These are phyloP conservation scores for Tanacetum coccineum DNA, from an alignment of 129 eudicot genomes.

Conservation along the genomic window DNA sequence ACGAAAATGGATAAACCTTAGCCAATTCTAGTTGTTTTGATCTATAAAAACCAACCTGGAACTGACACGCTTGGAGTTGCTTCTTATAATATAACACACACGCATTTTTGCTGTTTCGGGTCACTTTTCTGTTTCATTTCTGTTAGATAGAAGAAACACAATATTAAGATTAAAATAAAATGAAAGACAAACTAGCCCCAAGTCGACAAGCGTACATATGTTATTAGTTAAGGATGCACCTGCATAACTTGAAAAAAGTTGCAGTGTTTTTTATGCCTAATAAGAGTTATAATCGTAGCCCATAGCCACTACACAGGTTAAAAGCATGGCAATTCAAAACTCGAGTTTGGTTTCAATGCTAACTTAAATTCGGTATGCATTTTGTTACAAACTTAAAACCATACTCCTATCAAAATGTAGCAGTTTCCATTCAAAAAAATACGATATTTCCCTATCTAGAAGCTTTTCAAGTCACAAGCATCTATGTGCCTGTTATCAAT, in stretches of 20 bases:
- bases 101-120: slow-evolving; percentile 51
- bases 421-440: slow-evolving; percentile 2
- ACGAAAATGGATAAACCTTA: neutral
- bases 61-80: slow-evolving; percentile 14
- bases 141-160: slow-evolving; percentile 24
- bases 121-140: slow-evolving; percentile 41
- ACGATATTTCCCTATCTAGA: neutral
- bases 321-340: neutral
- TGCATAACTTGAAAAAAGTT: neutral
- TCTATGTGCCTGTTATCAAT: neutral
- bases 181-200: slow-evolving; percentile 3
- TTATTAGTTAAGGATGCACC: neutral
- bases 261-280: neutral
- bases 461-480: neutral
- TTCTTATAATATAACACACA: slow-evolving; percentile 57
- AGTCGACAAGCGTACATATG: too few relatives aligned
- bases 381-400: slow-evolving; percentile 1
- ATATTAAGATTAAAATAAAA: neutral
- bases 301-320: neutral
- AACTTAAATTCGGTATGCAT: neutral
- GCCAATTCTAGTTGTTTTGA: neutral
- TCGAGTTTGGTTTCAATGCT: neutral
- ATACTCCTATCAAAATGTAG: slow-evolving; percentile 2
- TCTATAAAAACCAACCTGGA: slow-evolving; percentile 24
- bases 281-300: neutral